These are phyloP conservation scores for Cylindrotheca fusiformis DNA, from an alignment of 108 stramenopile genomes.

Conservation along the genomic window DNA sequence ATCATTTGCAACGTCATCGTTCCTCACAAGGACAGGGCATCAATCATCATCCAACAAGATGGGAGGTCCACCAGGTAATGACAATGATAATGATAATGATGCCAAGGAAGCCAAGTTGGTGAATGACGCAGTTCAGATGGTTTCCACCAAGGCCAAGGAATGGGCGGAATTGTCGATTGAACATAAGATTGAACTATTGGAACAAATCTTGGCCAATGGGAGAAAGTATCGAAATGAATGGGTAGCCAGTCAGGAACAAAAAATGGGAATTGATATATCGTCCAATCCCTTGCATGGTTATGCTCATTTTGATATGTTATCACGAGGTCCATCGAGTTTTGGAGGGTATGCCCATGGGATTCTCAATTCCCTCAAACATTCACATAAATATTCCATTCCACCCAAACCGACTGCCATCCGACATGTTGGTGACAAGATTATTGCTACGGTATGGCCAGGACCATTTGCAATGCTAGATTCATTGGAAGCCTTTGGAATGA, in stretches of 20 bases:
- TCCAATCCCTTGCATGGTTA: not conserved
- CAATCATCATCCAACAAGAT: too few species aligned
- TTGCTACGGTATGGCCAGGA: conserved; percentile 1
- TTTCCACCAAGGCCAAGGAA: conserved; percentile 3
- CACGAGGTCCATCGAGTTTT: conserved; percentile 7
- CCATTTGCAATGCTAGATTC: not conserved
- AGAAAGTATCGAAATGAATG: not conserved
- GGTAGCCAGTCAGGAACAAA: not conserved
- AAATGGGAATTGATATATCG: not conserved
- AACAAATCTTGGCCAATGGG: conserved; percentile 4
- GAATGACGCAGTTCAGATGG: not conserved
- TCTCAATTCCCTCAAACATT: conserved; percentile 4
- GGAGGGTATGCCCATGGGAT: conserved; percentile 21
- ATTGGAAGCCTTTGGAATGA: conserved; percentile 16
- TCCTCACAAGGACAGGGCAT: too few species aligned
- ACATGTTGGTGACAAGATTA: not conserved
- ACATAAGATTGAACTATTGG: conserved; percentile 3
- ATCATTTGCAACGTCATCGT: too few species aligned
- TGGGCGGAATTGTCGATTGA: conserved; percentile 3
- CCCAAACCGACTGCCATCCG: not conserved
- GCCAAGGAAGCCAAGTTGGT: too few species aligned
- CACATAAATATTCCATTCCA: not conserved
- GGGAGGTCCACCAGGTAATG: too few species aligned
- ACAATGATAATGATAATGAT: too few species aligned
- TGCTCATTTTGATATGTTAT: not conserved